Base-by-base conservation (phyloP, 2,329 filamentous ascomycete genomes). In the Chaetomium sp. region DNA sequence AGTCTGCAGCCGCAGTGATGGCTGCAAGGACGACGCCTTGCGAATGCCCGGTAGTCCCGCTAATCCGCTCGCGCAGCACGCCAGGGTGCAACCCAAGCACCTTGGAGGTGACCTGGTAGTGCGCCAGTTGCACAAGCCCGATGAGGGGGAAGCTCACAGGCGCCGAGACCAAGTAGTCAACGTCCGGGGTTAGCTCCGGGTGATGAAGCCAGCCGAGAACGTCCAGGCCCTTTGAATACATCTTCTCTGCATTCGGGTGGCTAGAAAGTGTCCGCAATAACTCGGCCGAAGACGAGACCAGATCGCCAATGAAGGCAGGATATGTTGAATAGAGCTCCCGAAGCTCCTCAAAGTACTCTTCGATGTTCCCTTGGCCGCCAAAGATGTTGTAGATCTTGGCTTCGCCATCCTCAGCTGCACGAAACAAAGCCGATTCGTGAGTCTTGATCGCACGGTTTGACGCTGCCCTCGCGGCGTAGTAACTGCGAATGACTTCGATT, bases 331-430 rank as follows among this genome's bases (percentile, higher is more conserved):
- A 92, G 56, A 97, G 82, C 71, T 95, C 88, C 55, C 94, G 86
- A 60, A 99, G 82, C 76, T 99, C 94, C 64, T 99, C 92, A 67
- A 99, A 99, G 75, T 99, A 99, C 75, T 99, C 95, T 74, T 99
- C 92, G 61, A 99, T 97, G 73, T 99, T 99, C 65, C 94, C 94
- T 72, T 99, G 94, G 6, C 94, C 94, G 58, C 94, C 94, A 64
- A 97, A 96, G 59, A 99, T 91, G 62, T 86, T 91, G 76, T 96
- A 99, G 58, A 99, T 82, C 65, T 84, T 86, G 53, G 91, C 91
- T 54, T 86, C 85, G 59, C 84, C 86, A 60, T 96, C 91, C 47
- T 88, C 85, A 8, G 90, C 90, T 50, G 94, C 92, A 64, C 94
- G 84, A 68, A 96, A 83, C 47, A 99, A 81, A 38, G 94, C 95